Conservation (phyloP, 1,139 yeast species). For the Hemisphaericaspora lyxosophila region DNA sequence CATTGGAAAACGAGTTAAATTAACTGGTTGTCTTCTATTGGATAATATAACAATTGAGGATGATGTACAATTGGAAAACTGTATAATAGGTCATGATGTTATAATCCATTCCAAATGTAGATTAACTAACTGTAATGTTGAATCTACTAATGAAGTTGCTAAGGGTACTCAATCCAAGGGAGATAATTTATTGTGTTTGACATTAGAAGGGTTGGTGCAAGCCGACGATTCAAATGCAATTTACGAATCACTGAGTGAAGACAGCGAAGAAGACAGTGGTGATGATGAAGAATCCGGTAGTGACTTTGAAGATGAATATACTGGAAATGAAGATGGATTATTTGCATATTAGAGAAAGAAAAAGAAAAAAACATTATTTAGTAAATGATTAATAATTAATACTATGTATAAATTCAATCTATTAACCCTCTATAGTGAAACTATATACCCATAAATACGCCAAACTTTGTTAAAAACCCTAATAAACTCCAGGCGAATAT, state of each 20-base stretch:
- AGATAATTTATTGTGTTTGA: conserved; percentile 71
- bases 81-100: conserved; percentile 75
- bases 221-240: conserved; percentile 29
- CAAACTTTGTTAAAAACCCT: too few relatives aligned
- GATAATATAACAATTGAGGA: conserved; percentile 75
- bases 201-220: conserved; percentile 54
- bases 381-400: neutral
- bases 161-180: conserved; percentile 71
- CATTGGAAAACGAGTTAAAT: conserved; percentile 82
- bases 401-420: neutral
- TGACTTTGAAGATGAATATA: conserved; percentile 43
- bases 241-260: conserved; percentile 20
- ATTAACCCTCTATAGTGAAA: neutral
- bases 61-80: conserved; percentile 84
- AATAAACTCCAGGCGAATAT: neutral
- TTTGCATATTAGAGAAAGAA: conserved; percentile 32
- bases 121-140: conserved; percentile 79
- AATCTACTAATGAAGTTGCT: conserved; percentile 69
- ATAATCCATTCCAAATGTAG: conserved; percentile 58
- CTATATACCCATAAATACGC: neutral
- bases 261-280: conserved; percentile 34
- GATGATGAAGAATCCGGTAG: conserved; percentile 33
- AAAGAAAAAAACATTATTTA: too few relatives aligned
- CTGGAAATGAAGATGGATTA: conserved; percentile 50
- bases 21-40: conserved; percentile 81